phyloP scores from a whole-genome alignment of 805 yeast species.

The Wickerhamiella hasegawae region DNA sequence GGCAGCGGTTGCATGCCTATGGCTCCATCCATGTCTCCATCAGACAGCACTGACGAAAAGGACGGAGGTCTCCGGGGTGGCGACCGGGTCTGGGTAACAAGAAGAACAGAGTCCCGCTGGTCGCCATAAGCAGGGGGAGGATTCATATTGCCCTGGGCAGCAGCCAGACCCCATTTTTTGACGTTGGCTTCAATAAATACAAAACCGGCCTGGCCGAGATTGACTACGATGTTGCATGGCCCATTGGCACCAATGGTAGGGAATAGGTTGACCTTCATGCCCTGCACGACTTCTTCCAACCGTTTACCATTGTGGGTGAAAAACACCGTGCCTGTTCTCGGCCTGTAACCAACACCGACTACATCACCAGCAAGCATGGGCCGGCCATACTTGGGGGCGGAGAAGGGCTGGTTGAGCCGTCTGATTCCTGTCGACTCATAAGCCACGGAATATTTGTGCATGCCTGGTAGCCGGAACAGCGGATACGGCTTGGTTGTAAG shows the following conservation, averaged over 20 bases:
- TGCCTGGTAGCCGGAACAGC: slow-evolving; percentile 81
- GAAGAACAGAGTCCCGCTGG: slow-evolving; percentile 58
- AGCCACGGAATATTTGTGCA: slow-evolving; percentile 70
- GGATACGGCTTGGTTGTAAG: slow-evolving; percentile 82
- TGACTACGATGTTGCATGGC: slow-evolving; percentile 70
- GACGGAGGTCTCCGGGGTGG: slow-evolving; percentile 4
- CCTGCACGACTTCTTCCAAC: slow-evolving; percentile 60
- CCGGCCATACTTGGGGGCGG: slow-evolving; percentile 28
- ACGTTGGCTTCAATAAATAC: slow-evolving; percentile 87
- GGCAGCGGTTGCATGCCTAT: slow-evolving; percentile 6
- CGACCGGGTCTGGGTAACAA: slow-evolving; percentile 28
- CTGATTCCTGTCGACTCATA: slow-evolving; percentile 78
- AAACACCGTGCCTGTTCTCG: slow-evolving; percentile 70
- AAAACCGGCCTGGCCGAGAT: slow-evolving; percentile 77
- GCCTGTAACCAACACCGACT: slow-evolving; percentile 78
- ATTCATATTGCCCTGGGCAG: slow-evolving; percentile 68
- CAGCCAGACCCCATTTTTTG: slow-evolving; percentile 93
- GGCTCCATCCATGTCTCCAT: neutral
- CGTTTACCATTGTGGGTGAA: slow-evolving; percentile 92
- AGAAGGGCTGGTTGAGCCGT: slow-evolving; percentile 65
- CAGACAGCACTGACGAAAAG: neutral
- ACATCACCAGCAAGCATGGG: slow-evolving; percentile 66
- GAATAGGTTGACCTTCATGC: slow-evolving; percentile 55
- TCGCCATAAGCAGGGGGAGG: slow-evolving; percentile 90
- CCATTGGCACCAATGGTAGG: slow-evolving; percentile 86